phyloP scores from a whole-genome alignment of 148 eudicot genomes.

The Nyssa sinensis region DNA sequence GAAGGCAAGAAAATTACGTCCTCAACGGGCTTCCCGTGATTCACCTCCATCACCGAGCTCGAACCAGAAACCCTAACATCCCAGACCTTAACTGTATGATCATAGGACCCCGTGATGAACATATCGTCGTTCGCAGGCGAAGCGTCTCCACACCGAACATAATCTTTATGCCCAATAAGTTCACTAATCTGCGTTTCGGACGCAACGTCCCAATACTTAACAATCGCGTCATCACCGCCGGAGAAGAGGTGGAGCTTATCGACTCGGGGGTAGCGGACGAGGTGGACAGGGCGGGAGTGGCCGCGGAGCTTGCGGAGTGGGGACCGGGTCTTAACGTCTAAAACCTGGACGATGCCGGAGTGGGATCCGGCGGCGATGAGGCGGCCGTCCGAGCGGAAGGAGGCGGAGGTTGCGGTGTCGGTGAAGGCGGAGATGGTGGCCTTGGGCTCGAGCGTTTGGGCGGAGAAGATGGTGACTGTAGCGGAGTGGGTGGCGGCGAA shows the following conservation, averaged over 20 bases:
- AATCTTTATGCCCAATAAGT: constrained; percentile 78
- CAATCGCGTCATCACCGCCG: constrained; percentile 70
- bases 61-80: constrained; percentile 58
- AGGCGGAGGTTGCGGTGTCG: constrained; percentile 61
- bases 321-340: constrained; percentile 52
- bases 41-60: constrained; percentile 47
- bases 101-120: constrained; percentile 82
- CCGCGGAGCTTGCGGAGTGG: constrained; percentile 53
- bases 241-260: constrained; percentile 68
- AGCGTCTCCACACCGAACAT: constrained; percentile 61
- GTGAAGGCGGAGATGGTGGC: constrained; percentile 50
- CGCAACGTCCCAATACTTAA: constrained; percentile 84
- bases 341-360: constrained; percentile 55
- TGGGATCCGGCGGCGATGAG: constrained; percentile 64
- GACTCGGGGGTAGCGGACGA: constrained; percentile 49
- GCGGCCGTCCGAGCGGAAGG: constrained; percentile 68
- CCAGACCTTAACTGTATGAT: constrained; percentile 81
- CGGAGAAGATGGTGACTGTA: constrained; percentile 51
- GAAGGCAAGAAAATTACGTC: constrained; percentile 71
- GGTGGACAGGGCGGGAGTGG: constrained; percentile 58
- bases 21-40: constrained; percentile 86
- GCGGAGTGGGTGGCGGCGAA: constrained; percentile 74
- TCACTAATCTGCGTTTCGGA: constrained; percentile 34
- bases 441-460: constrained; percentile 36
- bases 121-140: constrained; percentile 70